Evolutionary conservation across 2,329 filamentous ascomycete genomes (phyloP).

Genomic region (Monilinia fructigena): DNA sequence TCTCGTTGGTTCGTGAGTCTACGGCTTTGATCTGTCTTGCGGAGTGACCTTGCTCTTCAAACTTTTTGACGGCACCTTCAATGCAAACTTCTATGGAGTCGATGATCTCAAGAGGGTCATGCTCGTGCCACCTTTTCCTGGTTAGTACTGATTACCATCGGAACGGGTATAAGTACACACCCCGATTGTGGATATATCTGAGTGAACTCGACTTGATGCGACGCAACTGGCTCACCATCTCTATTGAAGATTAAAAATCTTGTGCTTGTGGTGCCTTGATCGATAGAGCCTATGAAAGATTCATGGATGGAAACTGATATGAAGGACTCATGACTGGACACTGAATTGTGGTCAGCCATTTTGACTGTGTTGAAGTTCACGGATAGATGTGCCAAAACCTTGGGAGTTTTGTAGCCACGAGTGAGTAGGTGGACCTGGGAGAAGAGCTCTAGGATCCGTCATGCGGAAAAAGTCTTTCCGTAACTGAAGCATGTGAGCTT

Average conservation of each 20-base stretch:
- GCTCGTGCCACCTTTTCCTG: conserved; percentile 77
- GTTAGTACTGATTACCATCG: conserved; percentile 8
- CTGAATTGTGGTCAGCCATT: conserved; percentile 21
- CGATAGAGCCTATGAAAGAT: conserved; percentile 70
- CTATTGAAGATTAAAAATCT: conserved; percentile 77
- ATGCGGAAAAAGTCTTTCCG: neutral
- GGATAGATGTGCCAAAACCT: neutral
- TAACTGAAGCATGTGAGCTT: neutral
- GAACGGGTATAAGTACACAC: conserved; percentile 47
- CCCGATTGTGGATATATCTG: conserved; percentile 74
- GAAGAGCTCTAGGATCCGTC: neutral
- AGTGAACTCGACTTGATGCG: conserved; percentile 73
- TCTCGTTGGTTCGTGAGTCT: conserved; percentile 81
- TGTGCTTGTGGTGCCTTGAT: conserved; percentile 77
- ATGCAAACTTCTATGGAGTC: conserved; percentile 76
- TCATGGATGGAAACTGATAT: conserved; percentile 43
- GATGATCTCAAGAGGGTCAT: conserved; percentile 76
- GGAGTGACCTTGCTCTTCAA: conserved; percentile 67
- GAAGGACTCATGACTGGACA: conserved; percentile 44
- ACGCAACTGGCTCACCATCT: conserved; percentile 65
- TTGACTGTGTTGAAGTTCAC: conserved; percentile 8
- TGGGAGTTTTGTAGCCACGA: conserved; percentile 14
- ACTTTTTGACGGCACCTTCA: conserved; percentile 69
- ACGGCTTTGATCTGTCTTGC: conserved; percentile 70
- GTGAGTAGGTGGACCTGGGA: neutral